A percentile compares a stretch with the other conserved stretches of the same genome.
Conservation (phyloP, 2,329 filamentous ascomycete genomes). For the Neofusicoccum cordaticola region DNA sequence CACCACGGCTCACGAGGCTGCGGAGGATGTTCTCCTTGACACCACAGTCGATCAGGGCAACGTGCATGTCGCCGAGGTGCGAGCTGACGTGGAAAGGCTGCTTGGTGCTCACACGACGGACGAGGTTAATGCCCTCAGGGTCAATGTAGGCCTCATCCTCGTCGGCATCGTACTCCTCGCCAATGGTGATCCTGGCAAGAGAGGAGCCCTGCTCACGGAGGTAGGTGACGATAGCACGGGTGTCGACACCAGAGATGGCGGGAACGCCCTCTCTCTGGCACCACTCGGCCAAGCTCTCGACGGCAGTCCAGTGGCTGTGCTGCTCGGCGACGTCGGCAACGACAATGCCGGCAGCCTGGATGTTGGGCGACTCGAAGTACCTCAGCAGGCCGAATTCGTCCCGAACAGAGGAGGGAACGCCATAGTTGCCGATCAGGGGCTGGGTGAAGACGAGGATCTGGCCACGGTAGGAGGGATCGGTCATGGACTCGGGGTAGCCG, state of each 20-base stretch:
- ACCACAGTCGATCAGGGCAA: constrained; percentile 95
- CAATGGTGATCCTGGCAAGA: constrained; percentile 87
- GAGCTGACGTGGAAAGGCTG: constrained; percentile 94
- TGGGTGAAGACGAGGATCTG: constrained; percentile 99
- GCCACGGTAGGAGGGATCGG: constrained; percentile 68
- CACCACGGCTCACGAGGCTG: constrained; percentile 85
- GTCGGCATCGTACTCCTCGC: constrained; percentile 97
- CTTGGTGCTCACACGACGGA: constrained; percentile 96
- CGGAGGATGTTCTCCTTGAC: constrained; percentile 99
- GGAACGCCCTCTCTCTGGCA: constrained; percentile 94
- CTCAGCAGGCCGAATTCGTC: constrained; percentile 89
- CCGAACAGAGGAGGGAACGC: constrained; percentile 80
- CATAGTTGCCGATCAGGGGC: constrained; percentile 97
- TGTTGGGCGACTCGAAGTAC: constrained; percentile 97
- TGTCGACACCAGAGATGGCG: constrained; percentile 94
- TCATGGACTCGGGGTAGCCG: constrained; percentile 89
- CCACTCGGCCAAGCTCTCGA: constrained; percentile 90
- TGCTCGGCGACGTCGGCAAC: constrained; percentile 90
- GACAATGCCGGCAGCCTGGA: constrained; percentile 93
- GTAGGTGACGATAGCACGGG: constrained; percentile 91
- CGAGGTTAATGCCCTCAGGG: constrained; percentile 93
- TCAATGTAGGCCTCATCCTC: constrained; percentile 96
- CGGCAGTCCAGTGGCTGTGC: constrained; percentile 98
- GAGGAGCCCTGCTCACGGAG: constrained; percentile 96
- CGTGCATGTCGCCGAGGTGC: constrained; percentile 76